Percentiles rank a stretch among this genome's conserved stretches.
Evolutionary conservation across 2,329 filamentous ascomycete species (phyloP).

Genomic region (Epichloe hybrida): DNA sequence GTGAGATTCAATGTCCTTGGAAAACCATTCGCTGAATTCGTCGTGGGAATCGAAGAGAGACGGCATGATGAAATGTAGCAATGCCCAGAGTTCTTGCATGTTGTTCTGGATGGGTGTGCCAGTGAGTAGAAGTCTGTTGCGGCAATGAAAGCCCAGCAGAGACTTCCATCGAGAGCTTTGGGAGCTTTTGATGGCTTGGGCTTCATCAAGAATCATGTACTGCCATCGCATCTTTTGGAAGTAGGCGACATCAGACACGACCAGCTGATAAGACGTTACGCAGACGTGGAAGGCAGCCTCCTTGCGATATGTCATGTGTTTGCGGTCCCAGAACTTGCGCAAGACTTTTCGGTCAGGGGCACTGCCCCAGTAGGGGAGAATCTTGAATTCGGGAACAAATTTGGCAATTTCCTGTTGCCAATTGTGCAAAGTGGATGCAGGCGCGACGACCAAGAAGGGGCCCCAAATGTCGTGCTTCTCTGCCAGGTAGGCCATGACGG

Average conservation of each 20-base stretch:
- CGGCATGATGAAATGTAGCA: conserved; percentile 99
- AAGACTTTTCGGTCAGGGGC: conserved; percentile 89
- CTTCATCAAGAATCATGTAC: conserved; percentile 99
- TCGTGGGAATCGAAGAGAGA: conserved; percentile 91
- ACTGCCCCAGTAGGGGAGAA: conserved; percentile 93
- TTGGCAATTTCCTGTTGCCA: conserved; percentile 97
- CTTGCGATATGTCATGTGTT: conserved; percentile 88
- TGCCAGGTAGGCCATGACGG: conserved; percentile 96
- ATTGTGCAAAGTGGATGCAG: conserved; percentile 92
- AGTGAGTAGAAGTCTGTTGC: conserved; percentile 83
- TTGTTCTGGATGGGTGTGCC: conserved; percentile 99
- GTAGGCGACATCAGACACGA: conserved; percentile 90
- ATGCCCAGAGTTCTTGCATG: conserved; percentile 97
- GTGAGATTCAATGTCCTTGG: conserved; percentile 93
- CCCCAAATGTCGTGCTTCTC: conserved; percentile 98
- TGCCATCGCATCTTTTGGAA: conserved; percentile 99
- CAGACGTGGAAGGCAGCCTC: conserved; percentile 93
- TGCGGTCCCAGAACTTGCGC: conserved; percentile 97
- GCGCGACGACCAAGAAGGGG: conserved; percentile 90
- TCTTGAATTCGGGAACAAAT: conserved; percentile 90
- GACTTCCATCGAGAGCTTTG: conserved; percentile 96
- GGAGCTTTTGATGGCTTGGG: conserved; percentile 97
- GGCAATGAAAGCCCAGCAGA: conserved; percentile 82
- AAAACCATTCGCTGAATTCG: conserved; percentile 89
- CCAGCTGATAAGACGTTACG: conserved; percentile 92